phyloP scores from a whole-genome alignment of 805 yeast genomes.

The Hagleromyces aurorensis region DNA sequence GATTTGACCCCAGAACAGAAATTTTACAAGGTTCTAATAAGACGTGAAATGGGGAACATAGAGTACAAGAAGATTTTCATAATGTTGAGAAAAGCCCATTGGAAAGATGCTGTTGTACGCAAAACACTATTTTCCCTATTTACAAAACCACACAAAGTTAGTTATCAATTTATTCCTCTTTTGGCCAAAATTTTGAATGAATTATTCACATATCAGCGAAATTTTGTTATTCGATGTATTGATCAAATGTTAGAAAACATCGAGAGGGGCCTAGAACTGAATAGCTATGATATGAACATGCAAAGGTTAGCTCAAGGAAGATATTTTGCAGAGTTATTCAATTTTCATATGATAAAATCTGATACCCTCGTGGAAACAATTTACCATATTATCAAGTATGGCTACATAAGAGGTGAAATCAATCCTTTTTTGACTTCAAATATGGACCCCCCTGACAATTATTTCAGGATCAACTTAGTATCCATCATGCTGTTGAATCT shows the following conservation, averaged over 20 bases:
- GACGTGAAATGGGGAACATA: slow-evolving; percentile 39
- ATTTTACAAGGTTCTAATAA: slow-evolving; percentile 44
- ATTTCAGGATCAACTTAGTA: slow-evolving; percentile 59
- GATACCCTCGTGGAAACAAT: slow-evolving; percentile 43
- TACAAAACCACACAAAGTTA: slow-evolving; percentile 52
- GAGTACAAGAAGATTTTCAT: slow-evolving; percentile 32
- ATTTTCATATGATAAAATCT: slow-evolving; percentile 39
- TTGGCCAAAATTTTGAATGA: slow-evolving; percentile 43
- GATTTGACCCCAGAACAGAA: slow-evolving; percentile 37
- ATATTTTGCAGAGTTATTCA: slow-evolving; percentile 52
- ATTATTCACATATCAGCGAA: slow-evolving; percentile 31
- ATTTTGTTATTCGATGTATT: slow-evolving; percentile 39
- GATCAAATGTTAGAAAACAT: slow-evolving; percentile 63
- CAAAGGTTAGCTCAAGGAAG: slow-evolving; percentile 52
- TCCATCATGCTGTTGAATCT: slow-evolving; percentile 36
- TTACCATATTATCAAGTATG: slow-evolving; percentile 52
- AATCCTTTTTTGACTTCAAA: slow-evolving; percentile 33
- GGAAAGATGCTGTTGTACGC: slow-evolving; percentile 34
- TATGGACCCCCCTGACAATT: slow-evolving; percentile 59
- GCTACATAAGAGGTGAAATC: slow-evolving; percentile 57
- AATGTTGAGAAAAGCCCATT: slow-evolving; percentile 39
- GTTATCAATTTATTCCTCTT: slow-evolving; percentile 44
- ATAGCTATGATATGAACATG: slow-evolving; percentile 52
- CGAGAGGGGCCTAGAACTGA: slow-evolving; percentile 55
- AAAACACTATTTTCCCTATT: slow-evolving; percentile 37